Evolutionary conservation across 2,329 filamentous ascomycete genomes (phyloP), one percentile per base, ranked within the genome.

Genomic region (Fusarium haematococcum): DNA sequence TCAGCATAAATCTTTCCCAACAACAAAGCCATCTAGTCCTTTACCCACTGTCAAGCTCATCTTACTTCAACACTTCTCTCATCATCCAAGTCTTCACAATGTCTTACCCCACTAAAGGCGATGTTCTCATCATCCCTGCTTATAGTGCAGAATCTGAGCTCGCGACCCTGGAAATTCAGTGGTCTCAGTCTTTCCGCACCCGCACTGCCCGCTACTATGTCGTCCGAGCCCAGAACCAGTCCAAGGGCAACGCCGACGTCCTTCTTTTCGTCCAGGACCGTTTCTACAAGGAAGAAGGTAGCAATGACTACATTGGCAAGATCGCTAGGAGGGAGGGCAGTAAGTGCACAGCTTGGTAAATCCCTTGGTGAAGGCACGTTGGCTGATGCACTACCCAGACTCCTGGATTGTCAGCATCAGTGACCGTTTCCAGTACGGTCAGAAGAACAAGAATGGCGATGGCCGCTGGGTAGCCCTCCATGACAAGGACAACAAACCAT

Each of bases 371-470:
- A 48, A 25, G 13, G 6, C 8, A 16, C 16, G 20, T 2, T 64
- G 18, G 62, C 8, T 9, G 8, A 18, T 14, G 43, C 23, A 48
- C 7, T 25, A 10, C 6, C 0, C 14, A 76, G 74, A 27, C n/a
- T n/a, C 13, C 2, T 74, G 60, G 50, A 25, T 76, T 4, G 63
- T 76, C 3, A 48, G 1, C 1, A 73, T 76, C 18, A 68, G 0
- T 16, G 73, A 76, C 8, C 56, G 45, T 0, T 76, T 76, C 52
- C 74, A 76, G 45, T 76, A 76, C 5, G 74, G 74, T 3, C 48
- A 76, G 71, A 74, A 69, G 65, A 76, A 69, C 52, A 67, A 50
- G 16, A 61, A n/a, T 23, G 71, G 74, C 0, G 71, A 76, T 0
- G 57, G 57, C 0, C 74, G 74, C 10, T 76, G 73, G 73, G 16